These are phyloP conservation scores for Endocladia muricata DNA, from an alignment of 31 red algal genomes.

Conservation along the genomic window DNA sequence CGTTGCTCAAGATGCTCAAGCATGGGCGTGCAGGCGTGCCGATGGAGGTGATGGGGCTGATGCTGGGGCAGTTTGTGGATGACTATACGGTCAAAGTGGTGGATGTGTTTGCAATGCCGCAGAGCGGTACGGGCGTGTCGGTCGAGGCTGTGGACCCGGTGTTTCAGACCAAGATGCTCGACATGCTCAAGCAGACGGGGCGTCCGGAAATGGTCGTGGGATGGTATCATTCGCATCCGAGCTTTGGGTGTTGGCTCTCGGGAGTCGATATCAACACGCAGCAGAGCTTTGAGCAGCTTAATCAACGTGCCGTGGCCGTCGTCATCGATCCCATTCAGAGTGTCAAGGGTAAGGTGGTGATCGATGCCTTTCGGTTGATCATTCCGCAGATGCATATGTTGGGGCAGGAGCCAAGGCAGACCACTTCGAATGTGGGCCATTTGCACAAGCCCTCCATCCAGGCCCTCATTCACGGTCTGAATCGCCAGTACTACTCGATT, in stretches of 20 bases:
- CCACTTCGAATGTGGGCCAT: slow-evolving; percentile 94
- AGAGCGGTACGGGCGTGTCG: slow-evolving; percentile 93
- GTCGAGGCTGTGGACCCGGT: slow-evolving; percentile 98
- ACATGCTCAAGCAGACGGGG: slow-evolving; percentile 98
- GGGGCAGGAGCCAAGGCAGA: slow-evolving; percentile 94
- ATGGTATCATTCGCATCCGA: slow-evolving; percentile 98
- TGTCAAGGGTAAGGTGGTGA: slow-evolving; percentile 98
- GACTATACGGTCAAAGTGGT: slow-evolving; percentile 99
- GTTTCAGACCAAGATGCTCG: slow-evolving; percentile 99
- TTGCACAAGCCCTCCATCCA: slow-evolving; percentile 99
- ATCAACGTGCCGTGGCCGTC: slow-evolving; percentile 90
- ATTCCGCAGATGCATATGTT: slow-evolving; percentile 93
- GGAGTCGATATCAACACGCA: slow-evolving; percentile 99
- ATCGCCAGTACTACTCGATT: slow-evolving; percentile 98
- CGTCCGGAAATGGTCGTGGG: slow-evolving; percentile 99
- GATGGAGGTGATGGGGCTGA: slow-evolving; percentile 99
- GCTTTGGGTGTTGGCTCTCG: slow-evolving; percentile 99
- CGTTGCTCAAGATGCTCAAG: slow-evolving; percentile 99
- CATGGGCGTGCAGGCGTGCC: slow-evolving; percentile 99
- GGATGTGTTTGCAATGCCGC: slow-evolving; percentile 99
- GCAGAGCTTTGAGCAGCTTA: slow-evolving; percentile 98
- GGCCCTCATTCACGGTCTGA: slow-evolving; percentile 97
- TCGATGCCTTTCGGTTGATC: slow-evolving; percentile 95
- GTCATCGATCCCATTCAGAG: slow-evolving; percentile 99
- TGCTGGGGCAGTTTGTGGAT: slow-evolving; percentile 99